Conservation (phyloP, 2,329 filamentous ascomycete genomes). For the Botrytis deweyae region DNA sequence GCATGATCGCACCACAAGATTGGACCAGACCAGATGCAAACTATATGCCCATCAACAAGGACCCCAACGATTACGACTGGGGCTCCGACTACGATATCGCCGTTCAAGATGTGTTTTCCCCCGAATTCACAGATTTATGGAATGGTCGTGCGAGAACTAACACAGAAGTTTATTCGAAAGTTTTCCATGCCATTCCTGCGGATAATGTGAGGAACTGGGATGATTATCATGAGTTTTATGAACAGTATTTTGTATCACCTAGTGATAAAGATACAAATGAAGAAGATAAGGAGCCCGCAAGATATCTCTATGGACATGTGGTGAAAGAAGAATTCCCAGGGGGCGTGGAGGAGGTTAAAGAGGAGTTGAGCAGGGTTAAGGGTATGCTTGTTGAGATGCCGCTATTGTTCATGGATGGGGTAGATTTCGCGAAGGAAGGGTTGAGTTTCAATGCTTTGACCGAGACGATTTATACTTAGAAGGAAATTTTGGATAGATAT, state of each 20-base stretch:
- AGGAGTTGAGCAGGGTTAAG: slow-evolving; percentile 63
- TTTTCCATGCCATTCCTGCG: slow-evolving; percentile 78
- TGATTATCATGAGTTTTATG: slow-evolving; percentile 71
- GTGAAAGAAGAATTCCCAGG: slow-evolving; percentile 75
- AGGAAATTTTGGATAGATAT: not conserved
- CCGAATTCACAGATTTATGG: slow-evolving; percentile 71
- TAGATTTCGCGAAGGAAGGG: slow-evolving; percentile 82
- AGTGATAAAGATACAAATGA: slow-evolving; percentile 45
- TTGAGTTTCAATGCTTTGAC: slow-evolving; percentile 70
- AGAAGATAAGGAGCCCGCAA: slow-evolving; percentile 46
- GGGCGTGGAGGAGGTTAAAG: slow-evolving; percentile 72
- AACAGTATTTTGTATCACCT: slow-evolving; percentile 61
- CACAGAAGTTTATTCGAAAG: slow-evolving; percentile 75
- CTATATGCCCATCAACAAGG: slow-evolving; percentile 70
- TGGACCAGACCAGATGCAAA: slow-evolving; percentile 69
- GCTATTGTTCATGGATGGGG: slow-evolving; percentile 77
- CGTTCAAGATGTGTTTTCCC: slow-evolving; percentile 71
- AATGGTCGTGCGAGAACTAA: slow-evolving; percentile 69
- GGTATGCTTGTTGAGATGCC: slow-evolving; percentile 88
- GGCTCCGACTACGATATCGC: slow-evolving; percentile 64
- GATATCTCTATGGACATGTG: slow-evolving; percentile 83
- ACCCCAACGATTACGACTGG: slow-evolving; percentile 72
- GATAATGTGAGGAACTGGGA: slow-evolving; percentile 69
- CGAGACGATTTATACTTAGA: slow-evolving; percentile 66
- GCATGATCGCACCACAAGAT: slow-evolving; percentile 72